Evolutionary conservation across 371 early-diverging fungal species (phyloP).

Genomic region (Lichtheimia ramosa): DNA sequence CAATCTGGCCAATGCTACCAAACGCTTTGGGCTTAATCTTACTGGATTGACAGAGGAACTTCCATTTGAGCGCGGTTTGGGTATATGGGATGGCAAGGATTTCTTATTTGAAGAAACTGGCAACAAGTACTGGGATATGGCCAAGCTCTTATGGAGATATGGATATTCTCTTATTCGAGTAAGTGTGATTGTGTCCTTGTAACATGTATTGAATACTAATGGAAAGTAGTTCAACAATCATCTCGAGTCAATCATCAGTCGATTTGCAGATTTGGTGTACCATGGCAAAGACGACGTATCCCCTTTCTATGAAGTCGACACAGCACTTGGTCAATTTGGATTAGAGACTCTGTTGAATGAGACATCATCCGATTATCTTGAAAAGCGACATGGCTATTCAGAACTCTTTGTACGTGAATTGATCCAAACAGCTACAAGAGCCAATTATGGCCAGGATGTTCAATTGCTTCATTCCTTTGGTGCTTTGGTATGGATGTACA

Average conservation of each 20-base stretch:
- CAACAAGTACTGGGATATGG: constrained; percentile 41
- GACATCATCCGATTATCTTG: constrained; percentile 44
- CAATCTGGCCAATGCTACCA: constrained; percentile 52
- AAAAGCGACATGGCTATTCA: constrained; percentile 26
- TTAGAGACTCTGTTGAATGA: constrained; percentile 26
- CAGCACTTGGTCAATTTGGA: constrained; percentile 20
- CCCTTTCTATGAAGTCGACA: constrained; percentile 16
- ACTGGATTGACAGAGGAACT: background rate
- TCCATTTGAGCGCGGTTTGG: constrained; percentile 19
- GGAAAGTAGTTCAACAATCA: constrained; percentile 17
- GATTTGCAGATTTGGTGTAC: constrained; percentile 14
- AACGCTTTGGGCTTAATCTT: constrained; percentile 50
- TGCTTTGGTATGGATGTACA: constrained; percentile 39
- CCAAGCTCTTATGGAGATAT: constrained; percentile 51
- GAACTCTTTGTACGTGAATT: constrained; percentile 45
- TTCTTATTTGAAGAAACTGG: constrained; percentile 54
- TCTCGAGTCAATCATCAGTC: constrained; percentile 15
- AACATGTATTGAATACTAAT: background rate
- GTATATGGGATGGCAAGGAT: constrained; percentile 53
- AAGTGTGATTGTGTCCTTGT: background rate
- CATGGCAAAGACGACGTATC: constrained; percentile 6
- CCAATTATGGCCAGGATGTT: constrained; percentile 74
- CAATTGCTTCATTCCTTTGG: constrained; percentile 62
- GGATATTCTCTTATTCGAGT: constrained; percentile 53
- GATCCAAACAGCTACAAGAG: constrained; percentile 61